Conservation (phyloP, 257 asterid species). For the Datura wrightii region DNA sequence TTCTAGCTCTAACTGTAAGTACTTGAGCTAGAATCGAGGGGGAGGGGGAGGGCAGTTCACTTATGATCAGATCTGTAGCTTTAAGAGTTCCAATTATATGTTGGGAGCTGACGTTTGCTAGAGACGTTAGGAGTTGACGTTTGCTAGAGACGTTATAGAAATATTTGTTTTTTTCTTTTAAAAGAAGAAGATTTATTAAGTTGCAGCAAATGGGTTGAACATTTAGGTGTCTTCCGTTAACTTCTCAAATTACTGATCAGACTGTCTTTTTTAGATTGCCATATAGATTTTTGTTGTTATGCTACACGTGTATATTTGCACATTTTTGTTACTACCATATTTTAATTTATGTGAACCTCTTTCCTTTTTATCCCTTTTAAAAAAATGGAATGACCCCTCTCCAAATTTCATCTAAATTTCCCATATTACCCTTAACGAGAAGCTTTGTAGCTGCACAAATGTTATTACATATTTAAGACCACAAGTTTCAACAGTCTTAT, state of each 20-base stretch:
- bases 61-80: background rate
- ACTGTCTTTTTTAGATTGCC: background rate
- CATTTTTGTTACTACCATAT: background rate
- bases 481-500: background rate
- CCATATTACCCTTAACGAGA: background rate
- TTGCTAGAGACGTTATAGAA: background rate
- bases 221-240: background rate
- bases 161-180: too few species aligned
- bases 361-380: background rate
- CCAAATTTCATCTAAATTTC: background rate
- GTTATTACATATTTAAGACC: background rate
- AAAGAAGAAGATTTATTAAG: background rate
- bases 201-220: constrained; percentile 5
- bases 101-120: background rate
- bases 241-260: background rate
- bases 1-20: too few species aligned
- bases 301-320: background rate
- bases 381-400: background rate
- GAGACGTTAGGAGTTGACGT: constrained; percentile 5
- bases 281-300: background rate
- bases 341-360: background rate
- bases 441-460: background rate
- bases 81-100: background rate
- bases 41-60: too few species aligned
- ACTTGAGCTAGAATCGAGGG: too few species aligned